Evolutionary conservation across 192 early-diverging fungal genomes (phyloP).

Genomic region (Linnemannia hyalina): DNA sequence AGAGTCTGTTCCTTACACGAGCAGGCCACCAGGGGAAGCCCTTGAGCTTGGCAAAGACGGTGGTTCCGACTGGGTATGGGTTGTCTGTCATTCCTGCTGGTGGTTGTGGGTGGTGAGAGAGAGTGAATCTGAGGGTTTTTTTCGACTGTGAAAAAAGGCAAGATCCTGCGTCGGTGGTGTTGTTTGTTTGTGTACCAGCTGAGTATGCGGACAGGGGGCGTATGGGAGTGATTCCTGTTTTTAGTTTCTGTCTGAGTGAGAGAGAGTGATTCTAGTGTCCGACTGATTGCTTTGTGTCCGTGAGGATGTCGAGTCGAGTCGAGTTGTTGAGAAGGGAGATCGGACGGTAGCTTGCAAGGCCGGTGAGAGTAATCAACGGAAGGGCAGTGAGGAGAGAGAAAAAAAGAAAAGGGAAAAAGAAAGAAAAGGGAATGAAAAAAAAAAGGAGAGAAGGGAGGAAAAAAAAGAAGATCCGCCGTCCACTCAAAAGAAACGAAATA

Average conservation of each 20-base stretch:
- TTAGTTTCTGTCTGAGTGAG: background rate
- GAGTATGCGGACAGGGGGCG: background rate
- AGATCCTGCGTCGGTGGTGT: background rate
- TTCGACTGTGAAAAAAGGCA: background rate
- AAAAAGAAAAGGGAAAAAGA: background rate
- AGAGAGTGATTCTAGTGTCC: background rate
- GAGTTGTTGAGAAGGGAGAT: background rate
- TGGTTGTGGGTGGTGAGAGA: background rate
- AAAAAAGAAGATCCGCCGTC: constrained; percentile 9
- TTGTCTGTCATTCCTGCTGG: constrained; percentile 35
- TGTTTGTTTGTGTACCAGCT: background rate
- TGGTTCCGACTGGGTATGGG: constrained; percentile 62
- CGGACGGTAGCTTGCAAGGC: constrained; percentile 17
- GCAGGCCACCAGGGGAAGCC: constrained; percentile 77
- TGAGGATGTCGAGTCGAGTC: background rate
- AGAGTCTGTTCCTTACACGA: constrained; percentile 56
- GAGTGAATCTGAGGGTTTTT: background rate
- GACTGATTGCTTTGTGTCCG: background rate
- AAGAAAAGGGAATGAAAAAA: background rate
- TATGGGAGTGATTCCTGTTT: background rate
- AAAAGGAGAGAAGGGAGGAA: background rate
- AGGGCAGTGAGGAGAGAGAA: background rate
- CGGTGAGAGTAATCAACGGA: constrained; percentile 4
- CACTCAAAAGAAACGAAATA: background rate
- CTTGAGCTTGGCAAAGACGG: constrained; percentile 71